Percentiles rank a stretch among this genome's conserved stretches.
Evolutionary conservation across 345 rosid genomes (phyloP).

Genomic region (Bruguiera gymnorhiza): DNA sequence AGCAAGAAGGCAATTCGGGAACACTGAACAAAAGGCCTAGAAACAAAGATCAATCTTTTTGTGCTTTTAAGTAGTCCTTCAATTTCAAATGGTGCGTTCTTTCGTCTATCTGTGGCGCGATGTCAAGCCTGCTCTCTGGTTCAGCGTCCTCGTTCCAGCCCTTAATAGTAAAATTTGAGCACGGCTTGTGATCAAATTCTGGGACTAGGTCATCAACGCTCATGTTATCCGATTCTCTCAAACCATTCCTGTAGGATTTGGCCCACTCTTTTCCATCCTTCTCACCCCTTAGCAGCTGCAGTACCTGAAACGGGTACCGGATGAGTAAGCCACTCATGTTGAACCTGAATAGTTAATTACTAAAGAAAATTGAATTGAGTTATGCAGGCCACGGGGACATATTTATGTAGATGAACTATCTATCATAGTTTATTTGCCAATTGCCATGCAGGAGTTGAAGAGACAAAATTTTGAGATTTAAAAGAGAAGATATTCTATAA

Average conservation of each 20-base stretch:
- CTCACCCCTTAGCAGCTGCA: conserved; percentile 24
- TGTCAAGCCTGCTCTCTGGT: background rate
- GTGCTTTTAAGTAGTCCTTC: conserved; percentile 26
- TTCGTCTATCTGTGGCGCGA: background rate
- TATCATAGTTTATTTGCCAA: no score
- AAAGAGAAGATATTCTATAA: no score
- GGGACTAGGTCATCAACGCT: conserved; percentile 7
- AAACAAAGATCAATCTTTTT: conserved; percentile 7
- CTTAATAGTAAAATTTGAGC: conserved; percentile 1
- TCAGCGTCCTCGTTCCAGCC: background rate
- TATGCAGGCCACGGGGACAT: background rate
- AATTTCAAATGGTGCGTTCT: conserved; percentile 11
- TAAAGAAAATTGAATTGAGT: background rate
- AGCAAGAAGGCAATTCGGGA: background rate
- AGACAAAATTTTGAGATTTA: no score
- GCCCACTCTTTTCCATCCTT: conserved; percentile 17
- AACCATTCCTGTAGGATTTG: conserved; percentile 3
- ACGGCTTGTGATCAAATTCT: background rate
- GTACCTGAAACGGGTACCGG: conserved; percentile 15
- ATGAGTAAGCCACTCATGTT: no score
- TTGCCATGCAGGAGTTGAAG: no score
- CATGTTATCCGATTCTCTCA: background rate
- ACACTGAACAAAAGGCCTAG: background rate
- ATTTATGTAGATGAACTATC: no score
- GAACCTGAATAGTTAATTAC: background rate